Base-by-base conservation (phyloP, 305 asterid genomes). In the Fraxinus dipetala region DNA sequence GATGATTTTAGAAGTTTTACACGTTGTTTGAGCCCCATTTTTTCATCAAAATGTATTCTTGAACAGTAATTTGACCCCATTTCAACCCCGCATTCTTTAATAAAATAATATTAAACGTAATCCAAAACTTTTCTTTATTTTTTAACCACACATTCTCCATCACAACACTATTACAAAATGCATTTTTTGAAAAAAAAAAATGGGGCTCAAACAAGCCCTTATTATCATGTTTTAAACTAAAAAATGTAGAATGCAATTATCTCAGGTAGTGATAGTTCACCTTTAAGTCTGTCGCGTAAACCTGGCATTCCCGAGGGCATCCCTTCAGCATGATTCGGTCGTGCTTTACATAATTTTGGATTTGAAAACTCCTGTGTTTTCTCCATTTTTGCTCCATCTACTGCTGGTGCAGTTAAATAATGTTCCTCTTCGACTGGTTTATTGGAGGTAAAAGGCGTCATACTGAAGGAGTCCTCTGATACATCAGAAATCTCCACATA, bases 401-500 rank as follows among this genome's bases (percentile, higher is more conserved):
- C 65, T 35, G 72, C 67, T 80, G 85, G 43, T 51, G 79, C 77
- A 70, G 81, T 79, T 40, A 78, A 54, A 45, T 61, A 72, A 83
- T 26, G 82, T 82, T 84, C 86, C 78, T 75, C 88, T 18, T 75
- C 75, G 1, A 69, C 85, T 20, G 69, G 83, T 38, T 80, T 78
- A 69, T 77, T 75, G 6, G 90, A 63, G 20, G 85, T 81, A 82
- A 80, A 85, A 40, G 96, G 91, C 6, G 87, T 83, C 90, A 93
- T 94, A 88, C 91, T 89, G 80, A 92, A 94, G 2, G 95, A 83
- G 63, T 92, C 99, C 35, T 94, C 98, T 78, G 88, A 70, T 78
- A 90, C 97, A 78, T 96, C 95, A 28, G 98, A 87, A 78, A 96
- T 95, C 90, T 95, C 98, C 51, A 96, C 98, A 86, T 96, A 96